Conservation (phyloP, 345 rosid species). For the Physaria fendleri region DNA sequence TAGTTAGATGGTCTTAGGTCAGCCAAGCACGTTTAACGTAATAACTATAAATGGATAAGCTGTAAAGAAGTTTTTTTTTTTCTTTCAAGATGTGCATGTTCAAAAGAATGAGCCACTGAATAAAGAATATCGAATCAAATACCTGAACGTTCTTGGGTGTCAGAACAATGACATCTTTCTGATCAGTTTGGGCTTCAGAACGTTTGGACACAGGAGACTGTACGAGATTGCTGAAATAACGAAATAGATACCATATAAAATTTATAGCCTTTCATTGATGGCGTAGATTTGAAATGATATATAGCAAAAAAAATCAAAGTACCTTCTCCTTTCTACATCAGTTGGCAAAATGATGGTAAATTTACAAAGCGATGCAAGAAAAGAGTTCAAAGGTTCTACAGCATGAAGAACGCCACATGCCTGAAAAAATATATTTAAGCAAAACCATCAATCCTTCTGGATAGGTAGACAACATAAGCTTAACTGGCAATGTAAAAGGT, state of each 20-base stretch:
- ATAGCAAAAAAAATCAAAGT: constrained; percentile 4
- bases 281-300: constrained; percentile 15
- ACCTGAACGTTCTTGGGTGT: constrained; percentile 99
- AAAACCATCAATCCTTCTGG: neutral
- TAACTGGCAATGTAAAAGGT: neutral
- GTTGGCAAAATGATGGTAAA: constrained; percentile 78
- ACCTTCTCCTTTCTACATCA: constrained; percentile 81
- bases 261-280: neutral
- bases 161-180: constrained; percentile 66
- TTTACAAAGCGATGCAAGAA: constrained; percentile 94
- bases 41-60: constrained; percentile 2
- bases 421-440: constrained; percentile 36
- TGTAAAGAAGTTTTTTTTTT: neutral
- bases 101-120: constrained; percentile 1
- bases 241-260: constrained; percentile 24
- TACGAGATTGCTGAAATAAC: constrained; percentile 50
- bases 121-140: constrained; percentile 14
- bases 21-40: constrained; percentile 3
- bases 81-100: constrained; percentile 1
- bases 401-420: constrained; percentile 99
- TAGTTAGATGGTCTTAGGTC: constrained; percentile 7
- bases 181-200: constrained; percentile 58
- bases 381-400: constrained; percentile 90
- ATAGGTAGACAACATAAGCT: constrained; percentile 8
- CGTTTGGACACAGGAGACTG: constrained; percentile 86